These are phyloP conservation scores for Boletus sp. DNA, from an alignment of 768 basidiomycete genomes.

Conservation along the genomic window DNA sequence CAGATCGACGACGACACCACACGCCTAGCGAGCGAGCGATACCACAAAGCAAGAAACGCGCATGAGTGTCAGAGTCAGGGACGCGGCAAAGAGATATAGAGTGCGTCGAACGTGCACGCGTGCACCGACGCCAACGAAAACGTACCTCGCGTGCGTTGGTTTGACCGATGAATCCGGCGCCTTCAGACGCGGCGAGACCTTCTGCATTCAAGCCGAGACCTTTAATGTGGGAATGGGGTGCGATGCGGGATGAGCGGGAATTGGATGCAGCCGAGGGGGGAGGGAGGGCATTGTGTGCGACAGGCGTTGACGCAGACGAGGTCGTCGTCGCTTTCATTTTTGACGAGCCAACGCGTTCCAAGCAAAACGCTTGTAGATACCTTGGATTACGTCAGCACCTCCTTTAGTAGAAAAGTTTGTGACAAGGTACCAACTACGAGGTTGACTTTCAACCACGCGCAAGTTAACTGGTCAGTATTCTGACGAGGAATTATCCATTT, in stretches of 20 bases:
- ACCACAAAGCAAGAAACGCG: not conserved
- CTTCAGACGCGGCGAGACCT: conserved; percentile 68
- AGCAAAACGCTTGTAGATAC: too few relatives aligned
- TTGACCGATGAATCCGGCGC: conserved; percentile 91
- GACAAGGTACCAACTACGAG: too few relatives aligned
- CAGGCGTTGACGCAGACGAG: conserved; percentile 50
- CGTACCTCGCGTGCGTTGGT: conserved; percentile 83
- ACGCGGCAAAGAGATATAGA: not conserved
- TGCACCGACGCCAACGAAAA: not conserved
- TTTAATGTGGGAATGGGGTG: conserved; percentile 95
- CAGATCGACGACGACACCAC: conserved; percentile 86
- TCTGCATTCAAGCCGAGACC: conserved; percentile 88
- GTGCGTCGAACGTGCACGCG: not conserved
- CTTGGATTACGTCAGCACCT: conserved; percentile 10
- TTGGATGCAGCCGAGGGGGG: conserved; percentile 63
- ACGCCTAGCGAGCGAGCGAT: conserved; percentile 54
- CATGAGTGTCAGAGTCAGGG: not conserved
- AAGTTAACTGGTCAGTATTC: too few relatives aligned
- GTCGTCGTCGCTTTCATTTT: conserved; percentile 42
- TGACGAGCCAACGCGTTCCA: not conserved
- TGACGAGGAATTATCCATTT: too few relatives aligned
- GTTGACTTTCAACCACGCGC: too few relatives aligned
- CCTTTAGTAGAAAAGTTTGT: too few relatives aligned
- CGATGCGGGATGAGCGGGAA: conserved; percentile 73
- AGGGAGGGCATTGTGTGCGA: conserved; percentile 72